Conservation (phyloP, 2,329 filamentous ascomycete genomes). For the Calonectria pteridis region DNA sequence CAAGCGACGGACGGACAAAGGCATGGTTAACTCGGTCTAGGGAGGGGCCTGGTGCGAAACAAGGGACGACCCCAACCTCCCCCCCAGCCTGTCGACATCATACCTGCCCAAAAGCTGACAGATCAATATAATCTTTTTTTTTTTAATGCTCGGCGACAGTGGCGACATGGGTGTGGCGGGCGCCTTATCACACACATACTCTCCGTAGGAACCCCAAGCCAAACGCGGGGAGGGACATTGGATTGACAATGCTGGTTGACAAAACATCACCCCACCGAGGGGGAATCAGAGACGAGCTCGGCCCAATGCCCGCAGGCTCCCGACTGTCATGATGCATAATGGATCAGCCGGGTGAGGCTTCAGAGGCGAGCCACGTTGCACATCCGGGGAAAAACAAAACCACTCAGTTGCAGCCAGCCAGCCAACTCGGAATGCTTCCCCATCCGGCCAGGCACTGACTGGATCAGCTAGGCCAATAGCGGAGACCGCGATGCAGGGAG, state of each 20-base stretch:
- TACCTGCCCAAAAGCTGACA: constrained; percentile 18
- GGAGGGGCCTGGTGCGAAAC: constrained; percentile 2
- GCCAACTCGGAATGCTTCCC: constrained; percentile 35
- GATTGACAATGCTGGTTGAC: constrained; percentile 35
- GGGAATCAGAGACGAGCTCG: constrained; percentile 34
- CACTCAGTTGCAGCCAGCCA: constrained; percentile 47
- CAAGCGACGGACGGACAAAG: constrained; percentile 14
- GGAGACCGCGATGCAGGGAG: constrained; percentile 16
- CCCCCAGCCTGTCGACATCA: neutral
- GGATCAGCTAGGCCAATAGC: constrained; percentile 16
- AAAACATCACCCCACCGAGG: constrained; percentile 39
- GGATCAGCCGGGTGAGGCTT: constrained; percentile 43
- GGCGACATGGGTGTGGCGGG: constrained; percentile 2
- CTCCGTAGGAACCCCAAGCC: neutral
- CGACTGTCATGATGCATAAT: constrained; percentile 46
- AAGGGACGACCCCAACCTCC: constrained; percentile 16
- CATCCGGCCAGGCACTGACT: constrained; percentile 1
- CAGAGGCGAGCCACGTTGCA: constrained; percentile 53
- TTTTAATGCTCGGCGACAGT: constrained; percentile 2
- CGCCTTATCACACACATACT: neutral
- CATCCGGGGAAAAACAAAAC: constrained; percentile 45
- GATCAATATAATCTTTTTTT: constrained; percentile 1
- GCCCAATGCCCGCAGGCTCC: constrained; percentile 44
- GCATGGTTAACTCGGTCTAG: neutral
- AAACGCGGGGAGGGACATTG: constrained; percentile 16